Conservation (phyloP, 768 basidiomycete species). For the Collybia sordida region DNA sequence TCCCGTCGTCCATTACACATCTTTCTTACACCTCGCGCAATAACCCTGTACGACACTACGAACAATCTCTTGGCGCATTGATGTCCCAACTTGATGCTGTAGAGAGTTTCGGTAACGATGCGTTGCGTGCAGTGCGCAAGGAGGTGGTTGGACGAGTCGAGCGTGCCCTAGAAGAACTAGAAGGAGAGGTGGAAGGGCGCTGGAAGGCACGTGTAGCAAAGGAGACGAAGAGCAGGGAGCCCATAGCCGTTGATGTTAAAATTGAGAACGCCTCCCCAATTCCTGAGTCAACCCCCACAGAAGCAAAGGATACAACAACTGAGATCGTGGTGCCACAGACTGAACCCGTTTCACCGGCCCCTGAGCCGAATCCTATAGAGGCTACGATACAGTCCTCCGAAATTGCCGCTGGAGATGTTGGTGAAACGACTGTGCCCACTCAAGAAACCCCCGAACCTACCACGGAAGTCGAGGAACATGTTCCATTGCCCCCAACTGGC, state of each 20-base stretch:
- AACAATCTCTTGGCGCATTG: conserved; percentile 57
- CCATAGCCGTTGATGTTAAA: neutral
- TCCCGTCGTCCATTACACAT: conserved; percentile 23
- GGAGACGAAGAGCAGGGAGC: conserved; percentile 17
- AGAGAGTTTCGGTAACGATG: conserved; percentile 57
- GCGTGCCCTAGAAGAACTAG: conserved; percentile 52
- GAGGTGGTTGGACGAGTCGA: conserved; percentile 56
- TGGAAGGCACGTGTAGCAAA: conserved; percentile 28
- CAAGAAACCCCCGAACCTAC: too few relatives aligned
- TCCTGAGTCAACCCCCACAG: neutral
- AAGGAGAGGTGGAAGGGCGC: conserved; percentile 44
- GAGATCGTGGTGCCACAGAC: neutral
- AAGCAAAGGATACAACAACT: neutral
- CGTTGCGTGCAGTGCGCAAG: conserved; percentile 51
- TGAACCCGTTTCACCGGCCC: neutral
- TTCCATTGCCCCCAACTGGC: too few relatives aligned
- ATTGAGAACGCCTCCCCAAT: neutral
- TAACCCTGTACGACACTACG: conserved; percentile 59
- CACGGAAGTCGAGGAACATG: too few relatives aligned
- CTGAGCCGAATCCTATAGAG: neutral
- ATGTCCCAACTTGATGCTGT: conserved; percentile 59
- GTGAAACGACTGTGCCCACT: too few relatives aligned
- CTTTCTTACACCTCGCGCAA: conserved; percentile 61
- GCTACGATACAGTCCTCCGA: neutral
- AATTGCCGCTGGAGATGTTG: too few relatives aligned